A percentile compares a stretch with the other conserved stretches of the same genome.
These are phyloP conservation scores for Calocybe gangraenosa DNA, from an alignment of 768 basidiomycete species.

Conservation along the genomic window DNA sequence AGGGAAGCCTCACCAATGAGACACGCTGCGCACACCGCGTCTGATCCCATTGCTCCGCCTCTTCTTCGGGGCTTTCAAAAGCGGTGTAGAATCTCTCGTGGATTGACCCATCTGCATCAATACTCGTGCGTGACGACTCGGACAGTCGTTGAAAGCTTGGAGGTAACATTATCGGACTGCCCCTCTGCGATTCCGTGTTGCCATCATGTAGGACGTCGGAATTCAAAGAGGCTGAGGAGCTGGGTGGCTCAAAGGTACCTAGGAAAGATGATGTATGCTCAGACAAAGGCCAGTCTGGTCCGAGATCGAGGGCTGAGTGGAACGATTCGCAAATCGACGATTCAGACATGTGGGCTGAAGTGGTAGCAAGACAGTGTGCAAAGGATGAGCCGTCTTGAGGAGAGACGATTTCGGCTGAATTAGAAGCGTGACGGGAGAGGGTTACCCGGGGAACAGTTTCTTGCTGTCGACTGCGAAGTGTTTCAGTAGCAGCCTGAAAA, in stretches of 20 bases:
- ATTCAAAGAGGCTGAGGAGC: conserved; percentile 28
- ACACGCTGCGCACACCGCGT: conserved; percentile 84
- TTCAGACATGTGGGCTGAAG: conserved; percentile 33
- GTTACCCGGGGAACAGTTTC: conserved; percentile 34
- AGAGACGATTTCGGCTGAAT: conserved; percentile 5
- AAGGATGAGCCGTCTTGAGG: conserved; percentile 1
- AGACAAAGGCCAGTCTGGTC: conserved; percentile 42
- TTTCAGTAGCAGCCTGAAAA: conserved; percentile 66
- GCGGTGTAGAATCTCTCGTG: conserved; percentile 47
- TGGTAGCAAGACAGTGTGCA: conserved; percentile 16
- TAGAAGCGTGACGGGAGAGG: conserved; percentile 26
- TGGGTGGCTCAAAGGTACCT: conserved; percentile 28
- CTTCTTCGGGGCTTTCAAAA: conserved; percentile 50
- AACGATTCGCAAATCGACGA: conserved; percentile 56
- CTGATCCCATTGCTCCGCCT: conserved; percentile 87
- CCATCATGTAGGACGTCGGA: conserved; percentile 15
- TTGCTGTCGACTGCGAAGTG: conserved; percentile 43
- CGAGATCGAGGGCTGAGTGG: conserved; percentile 62
- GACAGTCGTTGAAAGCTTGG: not conserved
- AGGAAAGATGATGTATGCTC: conserved; percentile 35
- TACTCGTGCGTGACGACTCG: conserved; percentile 14
- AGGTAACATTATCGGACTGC: conserved; percentile 3
- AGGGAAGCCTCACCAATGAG: conserved; percentile 72
- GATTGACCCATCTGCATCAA: conserved; percentile 17
- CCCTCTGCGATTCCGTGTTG: conserved; percentile 4